Percentiles rank a stretch among this genome's conserved stretches.
phyloP scores from a whole-genome alignment of 1,284 basidiomycete genomes.

The Cutaneotrichosporon curvatum region DNA sequence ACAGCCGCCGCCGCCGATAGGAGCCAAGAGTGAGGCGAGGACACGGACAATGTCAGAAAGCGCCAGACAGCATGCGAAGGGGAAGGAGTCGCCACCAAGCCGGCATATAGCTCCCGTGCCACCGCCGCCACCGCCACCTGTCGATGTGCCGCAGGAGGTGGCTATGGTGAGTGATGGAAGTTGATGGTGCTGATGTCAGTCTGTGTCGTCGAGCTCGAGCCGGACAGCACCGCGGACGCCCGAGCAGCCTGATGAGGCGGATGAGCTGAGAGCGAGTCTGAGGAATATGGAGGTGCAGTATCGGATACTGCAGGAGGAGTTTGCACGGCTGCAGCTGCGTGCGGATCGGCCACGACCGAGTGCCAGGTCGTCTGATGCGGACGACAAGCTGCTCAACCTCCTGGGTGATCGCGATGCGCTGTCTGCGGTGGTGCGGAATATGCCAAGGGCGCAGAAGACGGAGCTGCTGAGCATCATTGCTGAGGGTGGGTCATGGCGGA shows the following conservation, averaged over 20 bases:
- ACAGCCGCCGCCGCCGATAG: too few species aligned
- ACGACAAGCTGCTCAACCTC: constrained; percentile 3
- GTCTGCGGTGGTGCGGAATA: constrained; percentile 10
- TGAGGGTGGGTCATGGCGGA: constrained; percentile 26
- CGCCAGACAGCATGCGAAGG: too few species aligned
- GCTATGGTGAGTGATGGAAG: too few species aligned
- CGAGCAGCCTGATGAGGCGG: not conserved
- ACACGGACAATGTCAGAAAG: too few species aligned
- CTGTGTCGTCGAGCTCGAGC: too few species aligned
- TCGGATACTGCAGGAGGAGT: constrained; percentile 18
- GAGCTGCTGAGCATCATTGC: constrained; percentile 21
- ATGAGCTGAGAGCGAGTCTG: not conserved
- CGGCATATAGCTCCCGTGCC: too few species aligned
- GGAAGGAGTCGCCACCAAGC: too few species aligned
- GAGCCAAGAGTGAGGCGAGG: too few species aligned
- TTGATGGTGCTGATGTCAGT: too few species aligned
- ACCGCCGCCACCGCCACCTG: too few species aligned
- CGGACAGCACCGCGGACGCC: too few species aligned
- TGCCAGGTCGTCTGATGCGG: not conserved
- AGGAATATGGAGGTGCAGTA: constrained; percentile 19
- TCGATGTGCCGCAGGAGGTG: too few species aligned
- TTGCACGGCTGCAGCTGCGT: constrained; percentile 18
- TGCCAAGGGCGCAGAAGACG: constrained; percentile 24
- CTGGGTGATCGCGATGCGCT: constrained; percentile 12
- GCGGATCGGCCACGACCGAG: not conserved